phyloP scores from a whole-genome alignment of 768 basidiomycete species.

The Erythrobasidium yunnanense region DNA sequence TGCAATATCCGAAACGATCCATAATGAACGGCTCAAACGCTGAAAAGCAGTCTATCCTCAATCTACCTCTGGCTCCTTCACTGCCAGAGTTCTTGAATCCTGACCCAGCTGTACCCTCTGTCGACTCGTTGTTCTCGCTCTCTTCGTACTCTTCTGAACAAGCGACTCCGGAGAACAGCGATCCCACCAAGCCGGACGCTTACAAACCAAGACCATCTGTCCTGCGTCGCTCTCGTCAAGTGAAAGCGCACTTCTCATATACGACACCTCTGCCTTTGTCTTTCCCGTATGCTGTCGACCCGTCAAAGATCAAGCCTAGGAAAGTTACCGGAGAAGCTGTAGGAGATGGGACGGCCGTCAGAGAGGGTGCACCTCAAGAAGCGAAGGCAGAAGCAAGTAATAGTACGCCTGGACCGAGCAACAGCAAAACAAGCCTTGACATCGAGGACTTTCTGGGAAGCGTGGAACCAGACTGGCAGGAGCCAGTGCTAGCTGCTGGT shows the following conservation, averaged over 20 bases:
- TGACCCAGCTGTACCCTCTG: slow-evolving; percentile 19
- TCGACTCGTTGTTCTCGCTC: neutral
- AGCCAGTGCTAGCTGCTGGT: slow-evolving; percentile 1
- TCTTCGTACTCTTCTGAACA: neutral
- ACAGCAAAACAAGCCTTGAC: slow-evolving; percentile 35
- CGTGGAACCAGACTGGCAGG: slow-evolving; percentile 17
- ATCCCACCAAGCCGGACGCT: slow-evolving; percentile 3
- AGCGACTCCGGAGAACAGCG: neutral
- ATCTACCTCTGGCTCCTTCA: slow-evolving; percentile 22
- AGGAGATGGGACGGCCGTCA: slow-evolving; percentile 66
- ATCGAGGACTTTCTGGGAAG: slow-evolving; percentile 25
- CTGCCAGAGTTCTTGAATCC: slow-evolving; percentile 24
- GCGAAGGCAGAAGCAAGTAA: slow-evolving; percentile 34
- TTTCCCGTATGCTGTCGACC: slow-evolving; percentile 66
- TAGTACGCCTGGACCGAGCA: too few relatives aligned
- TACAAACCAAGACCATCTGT: slow-evolving; percentile 29
- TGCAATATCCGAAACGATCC: neutral
- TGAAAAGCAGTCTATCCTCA: slow-evolving; percentile 22
- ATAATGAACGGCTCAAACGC: neutral
- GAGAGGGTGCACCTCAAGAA: slow-evolving; percentile 42
- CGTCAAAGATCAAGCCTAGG: slow-evolving; percentile 46
- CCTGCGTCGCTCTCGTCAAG: slow-evolving; percentile 29
- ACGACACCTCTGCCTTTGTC: slow-evolving; percentile 68
- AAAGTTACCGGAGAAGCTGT: slow-evolving; percentile 51
- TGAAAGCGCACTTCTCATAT: slow-evolving; percentile 61